A percentile compares a stretch with the other conserved stretches of the same genome.
Evolutionary conservation across 352 stramenopile species (phyloP).

Genomic region (Phytophthora hybrid): DNA sequence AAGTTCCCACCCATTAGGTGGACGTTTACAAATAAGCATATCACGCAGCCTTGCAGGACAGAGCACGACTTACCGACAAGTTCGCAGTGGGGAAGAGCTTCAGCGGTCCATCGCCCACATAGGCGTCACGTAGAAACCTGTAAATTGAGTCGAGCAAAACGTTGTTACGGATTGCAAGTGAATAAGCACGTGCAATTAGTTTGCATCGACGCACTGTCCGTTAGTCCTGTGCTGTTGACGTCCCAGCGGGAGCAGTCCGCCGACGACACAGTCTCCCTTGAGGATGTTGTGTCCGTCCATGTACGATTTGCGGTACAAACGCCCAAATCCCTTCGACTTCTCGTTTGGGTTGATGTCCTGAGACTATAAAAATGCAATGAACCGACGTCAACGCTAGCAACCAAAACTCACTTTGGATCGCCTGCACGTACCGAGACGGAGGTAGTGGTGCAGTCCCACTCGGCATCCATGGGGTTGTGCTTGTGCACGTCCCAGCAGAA

Average conservation of each 20-base stretch:
- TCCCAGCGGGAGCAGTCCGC: conserved; percentile 74
- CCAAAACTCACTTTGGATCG: background rate
- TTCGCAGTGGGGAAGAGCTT: conserved; percentile 78
- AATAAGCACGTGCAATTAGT: background rate
- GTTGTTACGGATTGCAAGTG: background rate
- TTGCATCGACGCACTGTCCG: conserved; percentile 48
- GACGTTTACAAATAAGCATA: background rate
- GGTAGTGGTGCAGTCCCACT: conserved; percentile 78
- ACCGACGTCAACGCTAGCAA: conserved; percentile 7
- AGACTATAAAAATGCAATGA: conserved; percentile 49
- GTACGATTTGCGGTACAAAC: conserved; percentile 85
- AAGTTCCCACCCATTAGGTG: background rate
- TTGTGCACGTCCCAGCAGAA: conserved; percentile 82
- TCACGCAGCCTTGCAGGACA: background rate
- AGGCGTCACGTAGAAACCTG: conserved; percentile 73
- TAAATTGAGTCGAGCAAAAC: background rate
- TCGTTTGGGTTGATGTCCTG: conserved; percentile 71
- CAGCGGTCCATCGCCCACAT: conserved; percentile 73
- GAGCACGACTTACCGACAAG: conserved; percentile 55
- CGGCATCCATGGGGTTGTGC: conserved; percentile 77
- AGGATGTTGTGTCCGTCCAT: conserved; percentile 81
- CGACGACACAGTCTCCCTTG: conserved; percentile 76
- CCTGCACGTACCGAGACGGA: conserved; percentile 71
- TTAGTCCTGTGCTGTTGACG: conserved; percentile 84
- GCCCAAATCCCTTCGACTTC: conserved; percentile 61